Percentiles rank a stretch among this genome's conserved stretches.
phyloP scores from a whole-genome alignment of 208 protist species.

The Naegleria gruberi region DNA sequence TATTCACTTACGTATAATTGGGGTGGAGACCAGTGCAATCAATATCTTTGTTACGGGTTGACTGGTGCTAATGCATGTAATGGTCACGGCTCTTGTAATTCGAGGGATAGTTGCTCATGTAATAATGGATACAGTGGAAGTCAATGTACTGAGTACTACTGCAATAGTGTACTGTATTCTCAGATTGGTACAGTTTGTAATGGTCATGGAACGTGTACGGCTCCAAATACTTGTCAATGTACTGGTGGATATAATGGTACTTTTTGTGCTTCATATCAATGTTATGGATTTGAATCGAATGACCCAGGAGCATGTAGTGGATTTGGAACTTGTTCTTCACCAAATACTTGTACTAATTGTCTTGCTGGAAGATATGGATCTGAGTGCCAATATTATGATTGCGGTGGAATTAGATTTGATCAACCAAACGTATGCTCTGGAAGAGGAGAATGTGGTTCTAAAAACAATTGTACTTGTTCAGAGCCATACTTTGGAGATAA shows the following conservation, averaged over 20 bases:
- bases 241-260: not conserved
- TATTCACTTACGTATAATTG: no score
- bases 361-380: not conserved
- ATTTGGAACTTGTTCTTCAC: not conserved
- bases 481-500: not conserved
- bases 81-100: no score
- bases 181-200: no score
- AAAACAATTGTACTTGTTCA: not conserved
- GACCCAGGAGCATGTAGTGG: not conserved
- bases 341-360: no score
- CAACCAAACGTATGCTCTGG: not conserved
- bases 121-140: no score
- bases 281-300: not conserved
- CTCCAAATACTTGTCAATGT: not conserved
- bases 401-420: not conserved
- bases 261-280: not conserved
- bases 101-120: no score
- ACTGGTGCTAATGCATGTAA: no score
- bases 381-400: not conserved
- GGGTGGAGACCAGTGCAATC: no score
- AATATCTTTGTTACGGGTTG: no score
- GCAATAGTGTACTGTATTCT: no score
- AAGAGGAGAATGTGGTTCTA: not conserved
- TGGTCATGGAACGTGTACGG: no score
- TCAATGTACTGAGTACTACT: no score